A percentile compares a stretch with the other conserved stretches of the same genome.
Conservation (phyloP, 129 eudicot species). For the Gnaphalium uliginosum region DNA sequence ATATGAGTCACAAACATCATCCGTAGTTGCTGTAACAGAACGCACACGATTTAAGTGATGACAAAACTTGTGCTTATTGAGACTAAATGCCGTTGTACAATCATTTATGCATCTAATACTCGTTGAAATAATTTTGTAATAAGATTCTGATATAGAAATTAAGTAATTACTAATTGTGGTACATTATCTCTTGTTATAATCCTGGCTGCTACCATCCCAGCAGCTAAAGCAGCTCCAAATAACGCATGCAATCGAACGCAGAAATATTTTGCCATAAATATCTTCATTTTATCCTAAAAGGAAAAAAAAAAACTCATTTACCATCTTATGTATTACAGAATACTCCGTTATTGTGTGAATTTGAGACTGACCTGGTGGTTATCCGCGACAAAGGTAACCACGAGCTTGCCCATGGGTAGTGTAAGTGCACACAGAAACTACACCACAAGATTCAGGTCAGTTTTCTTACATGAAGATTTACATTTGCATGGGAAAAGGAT, state of each 20-base stretch:
- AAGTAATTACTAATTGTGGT: slow-evolving; percentile 25
- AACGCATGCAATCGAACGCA: slow-evolving; percentile 85
- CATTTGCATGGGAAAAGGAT: slow-evolving; percentile 9
- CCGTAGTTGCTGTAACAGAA: background rate
- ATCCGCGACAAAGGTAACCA: slow-evolving; percentile 53
- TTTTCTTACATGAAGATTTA: background rate
- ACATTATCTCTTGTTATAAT: slow-evolving; percentile 24
- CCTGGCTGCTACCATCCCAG: slow-evolving; percentile 76
- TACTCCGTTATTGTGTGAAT: background rate
- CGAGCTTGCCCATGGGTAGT: slow-evolving; percentile 62
- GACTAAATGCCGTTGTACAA: slow-evolving; percentile 21
- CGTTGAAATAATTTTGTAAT: background rate
- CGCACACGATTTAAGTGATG: background rate
- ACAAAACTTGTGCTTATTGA: slow-evolving; percentile 5
- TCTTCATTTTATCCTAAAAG: slow-evolving; percentile 70
- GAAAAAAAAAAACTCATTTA: background rate
- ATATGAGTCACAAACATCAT: background rate
- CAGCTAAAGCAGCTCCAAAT: slow-evolving; percentile 74
- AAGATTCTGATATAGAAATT: slow-evolving; percentile 13
- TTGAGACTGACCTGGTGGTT: slow-evolving; percentile 68
- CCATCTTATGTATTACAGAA: background rate
- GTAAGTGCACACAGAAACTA: slow-evolving; percentile 76
- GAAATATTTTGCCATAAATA: slow-evolving; percentile 82
- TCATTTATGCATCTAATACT: slow-evolving; percentile 5
- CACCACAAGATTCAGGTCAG: slow-evolving; percentile 25